Evolutionary conservation across 2,329 filamentous ascomycete genomes (phyloP).

Genomic region (Colletotrichum tamarilloi): DNA sequence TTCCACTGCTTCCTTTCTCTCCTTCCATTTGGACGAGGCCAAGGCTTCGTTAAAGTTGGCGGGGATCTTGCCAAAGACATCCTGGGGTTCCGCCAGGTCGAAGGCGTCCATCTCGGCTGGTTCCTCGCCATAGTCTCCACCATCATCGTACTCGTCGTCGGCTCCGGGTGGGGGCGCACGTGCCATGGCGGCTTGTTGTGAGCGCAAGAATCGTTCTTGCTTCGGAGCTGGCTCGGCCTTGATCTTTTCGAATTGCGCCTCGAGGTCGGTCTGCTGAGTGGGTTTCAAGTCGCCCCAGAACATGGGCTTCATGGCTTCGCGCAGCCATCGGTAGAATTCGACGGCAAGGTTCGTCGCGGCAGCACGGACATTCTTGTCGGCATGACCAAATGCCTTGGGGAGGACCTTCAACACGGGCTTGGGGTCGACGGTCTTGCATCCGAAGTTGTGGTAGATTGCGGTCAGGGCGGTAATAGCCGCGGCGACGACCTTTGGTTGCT

Average conservation of each 20-base stretch:
- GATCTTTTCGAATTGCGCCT: constrained; percentile 92
- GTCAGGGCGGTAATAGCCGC: constrained; percentile 80
- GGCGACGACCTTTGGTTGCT: constrained; percentile 88
- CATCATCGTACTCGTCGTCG: constrained; percentile 68
- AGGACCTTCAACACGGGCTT: constrained; percentile 90
- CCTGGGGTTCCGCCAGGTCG: constrained; percentile 86
- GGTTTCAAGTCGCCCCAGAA: constrained; percentile 97
- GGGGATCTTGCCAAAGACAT: constrained; percentile 84
- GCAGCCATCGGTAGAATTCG: constrained; percentile 96
- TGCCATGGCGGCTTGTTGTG: constrained; percentile 87
- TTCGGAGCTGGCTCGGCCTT: constrained; percentile 89
- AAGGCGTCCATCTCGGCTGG: constrained; percentile 81
- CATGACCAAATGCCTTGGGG: constrained; percentile 92
- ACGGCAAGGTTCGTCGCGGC: constrained; percentile 92
- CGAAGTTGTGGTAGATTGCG: constrained; percentile 91
- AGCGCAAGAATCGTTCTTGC: constrained; percentile 87
- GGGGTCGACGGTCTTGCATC: constrained; percentile 92
- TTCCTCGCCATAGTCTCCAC: constrained; percentile 69
- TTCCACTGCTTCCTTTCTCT: constrained; percentile 93
- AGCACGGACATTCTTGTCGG: constrained; percentile 97
- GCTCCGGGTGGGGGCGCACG: constrained; percentile 71
- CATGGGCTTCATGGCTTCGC: constrained; percentile 97
- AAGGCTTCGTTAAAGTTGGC: constrained; percentile 85
- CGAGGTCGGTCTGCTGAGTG: constrained; percentile 93
- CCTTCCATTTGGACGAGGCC: constrained; percentile 96